phyloP scores from a whole-genome alignment of 1,284 basidiomycete species.

The Paramarasmius palmivorus region DNA sequence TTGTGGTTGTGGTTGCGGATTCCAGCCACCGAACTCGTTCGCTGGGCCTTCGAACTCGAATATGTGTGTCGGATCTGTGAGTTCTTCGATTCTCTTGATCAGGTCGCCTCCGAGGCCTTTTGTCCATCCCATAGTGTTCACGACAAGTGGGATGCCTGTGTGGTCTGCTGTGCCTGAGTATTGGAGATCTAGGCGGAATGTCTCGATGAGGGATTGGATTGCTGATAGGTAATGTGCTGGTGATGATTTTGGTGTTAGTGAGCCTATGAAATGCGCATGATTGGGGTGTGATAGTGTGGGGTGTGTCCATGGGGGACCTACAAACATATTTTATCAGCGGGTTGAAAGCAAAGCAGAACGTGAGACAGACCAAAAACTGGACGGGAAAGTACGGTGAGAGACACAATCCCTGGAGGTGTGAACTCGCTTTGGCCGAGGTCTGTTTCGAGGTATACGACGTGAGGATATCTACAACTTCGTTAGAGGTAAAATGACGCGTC shows the following conservation, averaged over 20 bases:
- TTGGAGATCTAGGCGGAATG: constrained; percentile 74
- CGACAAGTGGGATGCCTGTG: constrained; percentile 73
- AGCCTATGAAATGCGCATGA: constrained; percentile 84
- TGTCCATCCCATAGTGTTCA: constrained; percentile 97
- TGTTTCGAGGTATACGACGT: constrained; percentile 89
- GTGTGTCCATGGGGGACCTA: constrained; percentile 87
- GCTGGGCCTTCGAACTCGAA: constrained; percentile 50
- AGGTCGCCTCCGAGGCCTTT: constrained; percentile 93
- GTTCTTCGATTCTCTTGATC: constrained; percentile 65
- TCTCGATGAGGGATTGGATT: constrained; percentile 67
- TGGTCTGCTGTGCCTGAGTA: constrained; percentile 34
- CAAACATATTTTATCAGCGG: neutral
- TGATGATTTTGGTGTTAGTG: constrained; percentile 74
- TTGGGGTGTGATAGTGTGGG: constrained; percentile 56
- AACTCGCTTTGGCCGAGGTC: constrained; percentile 96
- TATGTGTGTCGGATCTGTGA: constrained; percentile 65
- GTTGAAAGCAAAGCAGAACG: neutral
- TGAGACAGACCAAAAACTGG: constrained; percentile 66
- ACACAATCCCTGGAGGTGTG: constrained; percentile 83
- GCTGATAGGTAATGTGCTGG: constrained; percentile 81
- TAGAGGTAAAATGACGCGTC: neutral
- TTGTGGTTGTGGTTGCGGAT: constrained; percentile 5
- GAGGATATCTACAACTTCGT: constrained; percentile 49
- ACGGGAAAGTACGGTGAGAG: constrained; percentile 71
- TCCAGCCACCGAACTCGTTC: constrained; percentile 23